Conservation (phyloP, 768 basidiomycete genomes). For the Trametes coccinea region DNA sequence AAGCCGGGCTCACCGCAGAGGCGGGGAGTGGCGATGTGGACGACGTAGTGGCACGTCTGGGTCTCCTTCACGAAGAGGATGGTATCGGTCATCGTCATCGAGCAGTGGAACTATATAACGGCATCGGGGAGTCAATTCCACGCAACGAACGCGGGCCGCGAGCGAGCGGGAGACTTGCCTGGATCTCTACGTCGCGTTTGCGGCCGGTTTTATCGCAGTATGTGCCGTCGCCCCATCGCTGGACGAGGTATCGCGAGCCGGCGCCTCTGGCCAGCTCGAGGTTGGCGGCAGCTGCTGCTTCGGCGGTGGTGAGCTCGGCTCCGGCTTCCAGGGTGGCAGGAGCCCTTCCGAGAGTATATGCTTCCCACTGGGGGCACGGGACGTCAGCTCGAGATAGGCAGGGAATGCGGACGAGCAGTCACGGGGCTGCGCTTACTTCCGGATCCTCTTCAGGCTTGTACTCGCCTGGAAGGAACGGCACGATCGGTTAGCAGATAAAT, state of each 20-base stretch:
- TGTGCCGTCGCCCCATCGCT: conserved; percentile 90
- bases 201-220: conserved; percentile 90
- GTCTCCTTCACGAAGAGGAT: conserved; percentile 92
- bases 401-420: conserved; percentile 13
- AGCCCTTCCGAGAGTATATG: conserved; percentile 76
- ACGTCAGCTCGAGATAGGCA: conserved; percentile 16
- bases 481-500: conserved; percentile 16
- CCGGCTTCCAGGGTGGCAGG: conserved; percentile 58
- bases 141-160: conserved; percentile 14
- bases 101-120: conserved; percentile 80
- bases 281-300: conserved; percentile 64
- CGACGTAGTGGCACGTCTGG: conserved; percentile 90
- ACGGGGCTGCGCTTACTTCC: conserved; percentile 52
- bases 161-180: conserved; percentile 53
- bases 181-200: conserved; percentile 90
- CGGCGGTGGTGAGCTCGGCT: conserved; percentile 64
- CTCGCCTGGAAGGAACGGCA: conserved; percentile 47
- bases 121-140: neutral
- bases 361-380: conserved; percentile 56
- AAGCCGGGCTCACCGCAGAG: conserved; percentile 94
- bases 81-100: conserved; percentile 89
- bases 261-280: conserved; percentile 77
- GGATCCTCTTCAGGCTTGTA: conserved; percentile 85
- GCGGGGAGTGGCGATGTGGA: conserved; percentile 93
- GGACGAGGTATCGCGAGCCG: conserved; percentile 88